Base-by-base conservation (phyloP, 345 rosid genomes). In the Syzygium jambos region DNA sequence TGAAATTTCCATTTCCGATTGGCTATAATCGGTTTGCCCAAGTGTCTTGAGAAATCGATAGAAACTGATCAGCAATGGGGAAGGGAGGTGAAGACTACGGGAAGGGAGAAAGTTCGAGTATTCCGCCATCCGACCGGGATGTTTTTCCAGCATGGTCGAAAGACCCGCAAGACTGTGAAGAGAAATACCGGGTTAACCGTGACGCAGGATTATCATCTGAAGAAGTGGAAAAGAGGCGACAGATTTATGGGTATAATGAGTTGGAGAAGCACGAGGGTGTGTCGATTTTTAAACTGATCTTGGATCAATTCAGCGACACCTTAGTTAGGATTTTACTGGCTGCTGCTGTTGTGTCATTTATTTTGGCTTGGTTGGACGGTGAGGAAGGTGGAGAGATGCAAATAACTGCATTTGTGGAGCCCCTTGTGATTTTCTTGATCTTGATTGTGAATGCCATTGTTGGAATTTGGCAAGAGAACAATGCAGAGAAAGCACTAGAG, bases 391-490 rank as follows among this genome's bases (percentile, higher is more conserved):
- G 96, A 68, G 97, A 97, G 91, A 95, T 90, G 97, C 94, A 88
- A 85, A 94, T 97, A 30, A 94, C 99, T 0, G 96, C 99, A 1
- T 97, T 96, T 86, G 99, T 97, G 84, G 99, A 97, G 95, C 98
- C 99, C 12, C 90, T 97, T 88, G 98, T 97, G 68, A 97, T 97
- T 86, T 97, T 94, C 92, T 89, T 95, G 90, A 97, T 97, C 89
- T 92, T 97, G 92, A 97, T 97, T 89, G 95, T 97, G 86, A 97
- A 97, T 89, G 98, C 97, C 21, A 90, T 93, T 84, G 98, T 97
- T 12, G 98, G 99, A 34, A 88, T 97, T 89, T 97, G 98, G 98
- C 99, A 97, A 90, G 98, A 97, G 87, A 96, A 92, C 77, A 96
- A 94, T 86, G 99, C 98, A 0, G 98, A 97, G 94, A 96, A 97